Conservation (phyloP, 805 yeast genomes). For the Middelhovenomyces tepae region DNA sequence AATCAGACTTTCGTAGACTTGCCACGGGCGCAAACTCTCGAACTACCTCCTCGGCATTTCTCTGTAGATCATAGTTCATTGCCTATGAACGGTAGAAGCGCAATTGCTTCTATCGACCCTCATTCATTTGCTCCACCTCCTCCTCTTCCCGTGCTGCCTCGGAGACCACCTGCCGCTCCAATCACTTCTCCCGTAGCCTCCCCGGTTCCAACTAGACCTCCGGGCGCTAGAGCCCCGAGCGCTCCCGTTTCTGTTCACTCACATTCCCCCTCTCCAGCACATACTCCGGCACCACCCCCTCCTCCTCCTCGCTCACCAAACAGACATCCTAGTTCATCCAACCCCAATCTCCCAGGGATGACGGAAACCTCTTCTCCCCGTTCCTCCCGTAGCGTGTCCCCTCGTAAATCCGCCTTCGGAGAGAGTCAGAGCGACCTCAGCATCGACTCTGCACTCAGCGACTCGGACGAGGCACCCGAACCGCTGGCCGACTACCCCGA, state of each 20-base stretch:
- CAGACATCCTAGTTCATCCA: not conserved
- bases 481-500: constrained; percentile 19
- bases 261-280: constrained; percentile 2
- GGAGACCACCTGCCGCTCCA: constrained; percentile 1
- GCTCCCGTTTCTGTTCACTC: not conserved
- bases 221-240: not conserved
- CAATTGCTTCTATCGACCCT: not conserved
- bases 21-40: constrained; percentile 2
- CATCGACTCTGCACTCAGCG: constrained; percentile 2
- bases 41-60: constrained; percentile 4
- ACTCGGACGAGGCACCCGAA: constrained; percentile 2
- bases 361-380: constrained; percentile 1
- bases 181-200: constrained; percentile 1
- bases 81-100: constrained; percentile 2
- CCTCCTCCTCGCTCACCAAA: constrained; percentile 2
- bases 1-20: constrained; percentile 1
- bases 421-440: not conserved
- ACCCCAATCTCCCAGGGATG: constrained; percentile 2
- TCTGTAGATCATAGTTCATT: not conserved
- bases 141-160: constrained; percentile 5
- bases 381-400: constrained; percentile 1
- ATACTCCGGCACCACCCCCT: constrained; percentile 2
- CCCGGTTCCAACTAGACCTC: not conserved
- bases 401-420: not conserved
- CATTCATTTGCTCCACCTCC: not conserved